Conservation (phyloP, 202 grass and related monocot genomes). For the Elaeis oleifera region DNA sequence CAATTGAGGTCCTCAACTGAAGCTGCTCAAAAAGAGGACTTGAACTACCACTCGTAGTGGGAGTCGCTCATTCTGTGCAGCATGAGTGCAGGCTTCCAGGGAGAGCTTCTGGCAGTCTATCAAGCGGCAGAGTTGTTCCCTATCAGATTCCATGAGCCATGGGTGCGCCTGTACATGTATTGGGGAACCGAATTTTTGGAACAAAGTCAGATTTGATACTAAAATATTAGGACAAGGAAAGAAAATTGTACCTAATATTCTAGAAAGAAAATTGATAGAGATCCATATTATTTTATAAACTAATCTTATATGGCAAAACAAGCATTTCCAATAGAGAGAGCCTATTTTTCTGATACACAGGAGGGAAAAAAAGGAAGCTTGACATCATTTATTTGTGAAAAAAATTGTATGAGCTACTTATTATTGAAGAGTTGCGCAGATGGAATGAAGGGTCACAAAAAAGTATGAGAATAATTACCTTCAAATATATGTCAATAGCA, state of each 20-base stretch:
- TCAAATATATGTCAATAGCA: constrained; percentile 93
- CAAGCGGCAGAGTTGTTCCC: constrained; percentile 75
- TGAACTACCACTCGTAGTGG: constrained; percentile 78
- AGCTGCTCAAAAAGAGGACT: constrained; percentile 99
- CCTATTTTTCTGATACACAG: no score
- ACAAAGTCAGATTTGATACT: neutral
- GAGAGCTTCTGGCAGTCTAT: constrained; percentile 98
- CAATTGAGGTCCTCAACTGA: constrained; percentile 81
- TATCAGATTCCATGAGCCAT: constrained; percentile 66
- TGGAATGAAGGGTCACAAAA: no score
- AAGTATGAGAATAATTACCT: constrained; percentile 37
- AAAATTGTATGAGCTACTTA: no score
- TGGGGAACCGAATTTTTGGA: neutral
- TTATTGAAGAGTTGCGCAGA: no score
- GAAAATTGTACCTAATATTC: no score
- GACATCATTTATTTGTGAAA: no score
- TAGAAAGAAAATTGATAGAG: no score
- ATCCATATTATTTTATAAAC: no score
- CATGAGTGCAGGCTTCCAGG: constrained; percentile 94
- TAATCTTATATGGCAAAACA: no score
- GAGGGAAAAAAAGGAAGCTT: no score
- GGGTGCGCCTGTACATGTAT: constrained; percentile 54
- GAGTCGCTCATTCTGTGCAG: constrained; percentile 89
- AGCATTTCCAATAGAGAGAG: no score
- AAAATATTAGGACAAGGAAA: no score